Evolutionary conservation across 2,329 filamentous ascomycete species (phyloP).

Genomic region (Epichloe gansuensis): DNA sequence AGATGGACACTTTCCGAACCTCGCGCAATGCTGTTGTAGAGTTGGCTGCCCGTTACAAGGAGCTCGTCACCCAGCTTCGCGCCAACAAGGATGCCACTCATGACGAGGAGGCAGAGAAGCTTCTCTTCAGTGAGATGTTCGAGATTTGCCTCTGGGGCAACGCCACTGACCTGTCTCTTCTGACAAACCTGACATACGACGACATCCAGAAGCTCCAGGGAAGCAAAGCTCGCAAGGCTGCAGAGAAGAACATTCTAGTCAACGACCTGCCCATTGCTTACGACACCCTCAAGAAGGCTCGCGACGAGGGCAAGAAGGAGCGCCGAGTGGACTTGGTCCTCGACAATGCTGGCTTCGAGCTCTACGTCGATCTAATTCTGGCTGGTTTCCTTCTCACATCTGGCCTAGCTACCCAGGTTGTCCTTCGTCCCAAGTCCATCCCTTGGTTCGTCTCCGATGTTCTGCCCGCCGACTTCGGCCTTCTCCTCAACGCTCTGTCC

Average conservation of each 20-base stretch:
- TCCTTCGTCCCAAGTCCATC: constrained; percentile 87
- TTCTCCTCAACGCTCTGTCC: constrained; percentile 70
- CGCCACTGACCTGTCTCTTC: constrained; percentile 82
- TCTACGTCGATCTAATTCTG: constrained; percentile 88
- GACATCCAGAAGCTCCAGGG: constrained; percentile 96
- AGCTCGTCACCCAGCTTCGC: constrained; percentile 57
- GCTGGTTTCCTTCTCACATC: constrained; percentile 80
- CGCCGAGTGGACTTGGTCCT: constrained; percentile 86
- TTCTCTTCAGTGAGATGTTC: constrained; percentile 84
- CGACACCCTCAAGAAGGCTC: constrained; percentile 50
- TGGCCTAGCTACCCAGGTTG: constrained; percentile 72
- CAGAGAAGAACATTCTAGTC: constrained; percentile 82
- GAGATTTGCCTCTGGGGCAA: constrained; percentile 98
- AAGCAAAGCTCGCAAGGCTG: constrained; percentile 68
- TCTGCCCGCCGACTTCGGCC: constrained; percentile 69
- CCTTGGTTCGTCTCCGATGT: constrained; percentile 99
- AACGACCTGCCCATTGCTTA: constrained; percentile 75
- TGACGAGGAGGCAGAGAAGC: constrained; percentile 57
- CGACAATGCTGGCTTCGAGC: constrained; percentile 94
- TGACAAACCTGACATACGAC: constrained; percentile 84
- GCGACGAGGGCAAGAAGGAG: constrained; percentile 50
- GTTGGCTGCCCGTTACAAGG: constrained; percentile 65
- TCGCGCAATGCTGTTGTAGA: constrained; percentile 79
- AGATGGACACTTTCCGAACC: constrained; percentile 83
- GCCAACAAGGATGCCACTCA: constrained; percentile 36